Conservation (phyloP, 768 basidiomycete genomes). For the Terana coerulea region DNA sequence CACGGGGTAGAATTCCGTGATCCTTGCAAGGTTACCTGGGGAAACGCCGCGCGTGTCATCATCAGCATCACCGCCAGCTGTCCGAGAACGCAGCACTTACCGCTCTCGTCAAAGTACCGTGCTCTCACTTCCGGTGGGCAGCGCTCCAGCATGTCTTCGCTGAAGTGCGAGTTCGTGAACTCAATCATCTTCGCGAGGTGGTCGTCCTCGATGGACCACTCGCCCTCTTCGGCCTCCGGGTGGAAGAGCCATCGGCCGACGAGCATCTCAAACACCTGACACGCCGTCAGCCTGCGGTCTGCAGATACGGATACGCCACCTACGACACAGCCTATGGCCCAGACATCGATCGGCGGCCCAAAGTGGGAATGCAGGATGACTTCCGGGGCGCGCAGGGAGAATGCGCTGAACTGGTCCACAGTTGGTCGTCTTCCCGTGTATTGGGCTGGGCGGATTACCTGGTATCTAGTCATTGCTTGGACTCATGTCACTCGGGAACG, state of each 20-base stretch:
- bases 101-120: slow-evolving; percentile 9
- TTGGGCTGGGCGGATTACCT: no score
- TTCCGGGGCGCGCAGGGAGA: slow-evolving; percentile 28
- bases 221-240: slow-evolving; percentile 14
- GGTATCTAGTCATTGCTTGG: no score
- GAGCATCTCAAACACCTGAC: slow-evolving; percentile 25
- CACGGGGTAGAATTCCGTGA: background rate
- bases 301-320: background rate
- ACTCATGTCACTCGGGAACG: no score
- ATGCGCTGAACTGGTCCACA: slow-evolving; percentile 10
- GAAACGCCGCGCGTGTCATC: background rate
- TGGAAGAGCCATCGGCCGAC: slow-evolving; percentile 22
- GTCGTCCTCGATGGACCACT: slow-evolving; percentile 24
- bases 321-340: slow-evolving; percentile 30
- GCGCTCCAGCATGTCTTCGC: slow-evolving; percentile 13
- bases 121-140: background rate
- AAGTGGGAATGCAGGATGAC: slow-evolving; percentile 24
- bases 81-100: background rate
- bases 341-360: slow-evolving; percentile 23
- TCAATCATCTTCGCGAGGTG: slow-evolving; percentile 31
- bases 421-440: slow-evolving; percentile 19
- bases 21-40: background rate
- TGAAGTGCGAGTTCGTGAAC: slow-evolving; percentile 24
- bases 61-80: background rate
- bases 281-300: background rate